A percentile compares a stretch with the other conserved stretches of the same genome.
Conservation (phyloP, 169 alveolate genomes). For the Eimeria acervulina region DNA sequence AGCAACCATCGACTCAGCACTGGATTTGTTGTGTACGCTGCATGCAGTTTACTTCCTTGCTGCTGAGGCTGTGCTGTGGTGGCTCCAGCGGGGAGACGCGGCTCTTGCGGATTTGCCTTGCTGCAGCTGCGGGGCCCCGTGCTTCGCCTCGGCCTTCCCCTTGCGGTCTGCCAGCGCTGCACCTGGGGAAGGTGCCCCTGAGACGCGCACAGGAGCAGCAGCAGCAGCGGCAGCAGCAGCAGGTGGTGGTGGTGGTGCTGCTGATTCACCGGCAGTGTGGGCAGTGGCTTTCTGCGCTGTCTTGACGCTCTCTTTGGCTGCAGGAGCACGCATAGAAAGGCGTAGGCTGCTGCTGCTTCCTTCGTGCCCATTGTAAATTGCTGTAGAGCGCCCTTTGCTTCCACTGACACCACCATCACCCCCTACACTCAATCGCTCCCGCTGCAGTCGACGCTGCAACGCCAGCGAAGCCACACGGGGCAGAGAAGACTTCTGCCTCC, state of each 20-base stretch:
- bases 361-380: background rate
- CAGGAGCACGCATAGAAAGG: background rate
- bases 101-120: no score
- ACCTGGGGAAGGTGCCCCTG: slow-evolving; percentile 7
- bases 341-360: background rate
- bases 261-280: background rate
- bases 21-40: no score
- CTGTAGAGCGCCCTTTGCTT: background rate
- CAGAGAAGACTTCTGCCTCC: slow-evolving; percentile 28
- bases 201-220: background rate
- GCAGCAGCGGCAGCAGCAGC: no score
- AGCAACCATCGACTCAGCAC: no score
- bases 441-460: background rate
- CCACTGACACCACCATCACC: background rate
- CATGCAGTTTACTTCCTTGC: no score
- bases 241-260: background rate
- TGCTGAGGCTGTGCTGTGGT: no score
- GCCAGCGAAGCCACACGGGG: slow-evolving; percentile 31
- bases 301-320: background rate
- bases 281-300: background rate
- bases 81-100: no score
- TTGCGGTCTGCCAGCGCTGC: background rate
- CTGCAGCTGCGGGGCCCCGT: background rate
- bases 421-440: background rate
- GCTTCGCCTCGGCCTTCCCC: background rate